Evolutionary conservation across 257 asterid genomes (phyloP), one percentile per base, ranked within the genome.

Genomic region (Penstemon newberryi): DNA sequence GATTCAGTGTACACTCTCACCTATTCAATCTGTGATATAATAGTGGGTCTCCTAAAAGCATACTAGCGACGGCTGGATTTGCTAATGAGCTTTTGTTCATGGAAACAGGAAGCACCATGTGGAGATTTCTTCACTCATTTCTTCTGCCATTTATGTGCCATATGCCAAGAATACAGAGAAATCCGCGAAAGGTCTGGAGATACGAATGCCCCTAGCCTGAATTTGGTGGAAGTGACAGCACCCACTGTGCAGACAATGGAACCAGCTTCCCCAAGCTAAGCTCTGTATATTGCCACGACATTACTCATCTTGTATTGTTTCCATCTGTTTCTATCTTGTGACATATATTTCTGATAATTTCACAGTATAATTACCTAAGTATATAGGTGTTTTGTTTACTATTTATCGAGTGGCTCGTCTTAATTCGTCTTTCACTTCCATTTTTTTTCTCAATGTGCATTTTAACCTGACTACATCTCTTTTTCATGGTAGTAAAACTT

Each of bases 81-180:
- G 33, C 33, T 25, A 25, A 25, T 25, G 33, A 25, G 33, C 33
- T 25, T 25, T 25, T 25, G 33, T 25, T 25, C 33, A 25, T 25
- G 33, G 33, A 25, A 25, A 68, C 78, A 91, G 98, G 96, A 89
- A 80, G 95, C 96, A 43, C 98, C 98, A 6, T 91, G 98, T 40
- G 96, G 96, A 76, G 98, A 92, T 75, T 86, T 87, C 37, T 41
- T 80, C 63, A 89, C 98, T 2, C 98, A 92, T 81, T 84, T 84
- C 73, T 89, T 77, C 86, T 92, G 96, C 84, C 98, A 92, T 71
- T 66, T 89, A 71, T 92, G 98, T 69, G 98, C 98, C 60, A 60
- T 86, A 53, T 91, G 98, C 56, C 98, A 91, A 86, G 98, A 91
- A 75, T 89, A 87, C 79, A 75, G 98, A 81, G 98, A 91, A 82